phyloP scores from a whole-genome alignment of 257 asterid species.

The Mitragyna speciosa region DNA sequence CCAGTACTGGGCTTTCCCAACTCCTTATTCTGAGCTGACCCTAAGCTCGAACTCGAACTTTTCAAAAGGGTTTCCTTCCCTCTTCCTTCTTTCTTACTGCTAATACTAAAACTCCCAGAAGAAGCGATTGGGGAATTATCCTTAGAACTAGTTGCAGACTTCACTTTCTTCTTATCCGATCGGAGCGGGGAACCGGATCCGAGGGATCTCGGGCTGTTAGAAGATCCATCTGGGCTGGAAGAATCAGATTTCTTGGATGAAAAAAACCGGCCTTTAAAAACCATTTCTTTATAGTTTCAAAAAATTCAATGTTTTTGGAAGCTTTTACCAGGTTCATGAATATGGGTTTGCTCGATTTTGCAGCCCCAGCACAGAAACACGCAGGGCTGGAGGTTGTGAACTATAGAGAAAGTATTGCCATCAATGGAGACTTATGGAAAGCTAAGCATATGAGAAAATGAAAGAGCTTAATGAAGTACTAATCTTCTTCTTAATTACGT shows the following conservation, averaged over 20 bases:
- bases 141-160: slow-evolving; percentile 52
- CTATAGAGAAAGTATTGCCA: slow-evolving; percentile 21
- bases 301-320: background rate
- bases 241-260: slow-evolving; percentile 86
- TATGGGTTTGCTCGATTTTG: background rate
- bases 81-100: slow-evolving; percentile 47
- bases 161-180: slow-evolving; percentile 80
- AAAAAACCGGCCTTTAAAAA: slow-evolving; percentile 85
- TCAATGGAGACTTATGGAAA: background rate
- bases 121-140: slow-evolving; percentile 51
- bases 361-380: slow-evolving; percentile 23
- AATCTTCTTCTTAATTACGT: background rate
- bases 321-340: slow-evolving; percentile 2
- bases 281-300: slow-evolving; percentile 46
- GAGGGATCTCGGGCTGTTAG: slow-evolving; percentile 73
- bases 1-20: slow-evolving; percentile 41
- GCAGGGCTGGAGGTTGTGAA: slow-evolving; percentile 28
- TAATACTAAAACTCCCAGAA: slow-evolving; percentile 25
- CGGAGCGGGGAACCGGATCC: slow-evolving; percentile 93
- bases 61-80: slow-evolving; percentile 40
- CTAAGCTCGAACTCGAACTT: background rate
- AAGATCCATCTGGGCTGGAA: slow-evolving; percentile 92
- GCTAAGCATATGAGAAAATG: slow-evolving; percentile 1
- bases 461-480: background rate
- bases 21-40: slow-evolving; percentile 5